Percentiles rank a stretch among this genome's conserved stretches.
Conservation (phyloP, 805 yeast genomes). For the Naumovozyma castellii region DNA sequence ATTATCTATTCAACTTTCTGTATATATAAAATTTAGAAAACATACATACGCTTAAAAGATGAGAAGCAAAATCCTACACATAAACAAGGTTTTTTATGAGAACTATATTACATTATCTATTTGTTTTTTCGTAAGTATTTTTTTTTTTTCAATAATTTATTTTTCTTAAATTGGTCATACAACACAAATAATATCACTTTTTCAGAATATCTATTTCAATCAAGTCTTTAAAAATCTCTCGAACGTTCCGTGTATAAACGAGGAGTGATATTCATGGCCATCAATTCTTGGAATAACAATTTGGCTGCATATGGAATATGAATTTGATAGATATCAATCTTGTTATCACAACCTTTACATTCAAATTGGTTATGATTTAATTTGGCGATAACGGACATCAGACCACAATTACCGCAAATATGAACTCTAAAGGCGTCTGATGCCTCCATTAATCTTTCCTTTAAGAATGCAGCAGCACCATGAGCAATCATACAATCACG, state of each 20-base stretch:
- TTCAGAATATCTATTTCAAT: too few species aligned
- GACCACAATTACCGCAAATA: constrained; percentile 96
- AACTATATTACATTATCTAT: constrained; percentile 5
- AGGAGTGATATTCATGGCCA: constrained; percentile 99
- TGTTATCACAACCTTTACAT: constrained; percentile 96
- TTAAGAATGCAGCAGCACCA: constrained; percentile 97
- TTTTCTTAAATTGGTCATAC: not conserved
- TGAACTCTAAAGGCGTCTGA: constrained; percentile 98
- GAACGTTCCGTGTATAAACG: constrained; percentile 91
- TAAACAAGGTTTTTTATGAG: not conserved
- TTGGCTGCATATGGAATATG: constrained; percentile 98
- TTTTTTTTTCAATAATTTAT: not conserved
- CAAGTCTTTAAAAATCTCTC: constrained; percentile 26
- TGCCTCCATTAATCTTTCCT: constrained; percentile 97
- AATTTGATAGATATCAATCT: constrained; percentile 94
- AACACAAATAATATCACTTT: not conserved
- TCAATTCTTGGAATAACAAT: constrained; percentile 92
- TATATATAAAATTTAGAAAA: too few species aligned
- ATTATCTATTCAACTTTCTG: not conserved
- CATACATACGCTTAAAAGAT: too few species aligned
- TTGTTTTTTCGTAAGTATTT: not conserved
- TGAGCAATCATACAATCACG: constrained; percentile 99
- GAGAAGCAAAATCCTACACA: too few species aligned
- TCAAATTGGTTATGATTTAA: constrained; percentile 96
- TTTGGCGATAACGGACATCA: constrained; percentile 96